A percentile compares a stretch with the other conserved stretches of the same genome.
Evolutionary conservation across 2,329 filamentous ascomycete species (phyloP).

Genomic region (Aspergillus sp.): DNA sequence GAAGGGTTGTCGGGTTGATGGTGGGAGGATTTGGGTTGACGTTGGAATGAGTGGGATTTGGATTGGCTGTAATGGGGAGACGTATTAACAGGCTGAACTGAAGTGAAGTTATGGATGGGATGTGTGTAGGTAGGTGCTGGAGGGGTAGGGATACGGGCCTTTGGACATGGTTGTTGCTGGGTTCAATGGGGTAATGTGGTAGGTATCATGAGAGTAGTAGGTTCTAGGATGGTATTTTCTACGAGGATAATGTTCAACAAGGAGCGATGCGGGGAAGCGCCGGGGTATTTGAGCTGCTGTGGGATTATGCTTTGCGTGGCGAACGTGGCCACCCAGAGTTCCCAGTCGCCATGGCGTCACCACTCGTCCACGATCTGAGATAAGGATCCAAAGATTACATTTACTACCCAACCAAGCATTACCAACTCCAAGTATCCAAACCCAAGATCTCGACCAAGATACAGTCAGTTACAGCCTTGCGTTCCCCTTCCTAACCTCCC

Average conservation of each 20-base stretch:
- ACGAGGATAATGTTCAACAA: not conserved
- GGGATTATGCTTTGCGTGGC: slow-evolving; percentile 5
- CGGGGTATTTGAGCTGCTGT: not conserved
- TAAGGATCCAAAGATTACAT: not conserved
- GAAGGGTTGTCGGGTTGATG: too few relatives aligned
- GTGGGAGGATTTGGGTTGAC: not conserved
- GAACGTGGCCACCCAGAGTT: not conserved
- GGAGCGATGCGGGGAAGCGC: slow-evolving; percentile 1
- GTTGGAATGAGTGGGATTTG: not conserved
- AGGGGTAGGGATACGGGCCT: not conserved
- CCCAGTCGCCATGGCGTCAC: slow-evolving; percentile 5
- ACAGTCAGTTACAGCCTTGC: not conserved
- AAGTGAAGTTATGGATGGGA: too few relatives aligned
- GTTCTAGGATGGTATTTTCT: not conserved
- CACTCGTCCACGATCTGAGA: not conserved
- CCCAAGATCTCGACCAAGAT: not conserved
- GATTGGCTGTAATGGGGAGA: not conserved
- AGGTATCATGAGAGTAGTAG: not conserved
- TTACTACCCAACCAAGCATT: not conserved
- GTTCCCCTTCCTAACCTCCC: slow-evolving; percentile 26
- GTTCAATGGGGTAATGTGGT: not conserved
- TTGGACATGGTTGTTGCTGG: slow-evolving; percentile 2
- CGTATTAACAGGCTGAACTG: too few relatives aligned
- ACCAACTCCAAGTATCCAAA: not conserved
- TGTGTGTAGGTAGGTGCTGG: too few relatives aligned